Evolutionary conservation across 148 eudicot genomes (phyloP).

Genomic region (Polygonum maritimum): DNA sequence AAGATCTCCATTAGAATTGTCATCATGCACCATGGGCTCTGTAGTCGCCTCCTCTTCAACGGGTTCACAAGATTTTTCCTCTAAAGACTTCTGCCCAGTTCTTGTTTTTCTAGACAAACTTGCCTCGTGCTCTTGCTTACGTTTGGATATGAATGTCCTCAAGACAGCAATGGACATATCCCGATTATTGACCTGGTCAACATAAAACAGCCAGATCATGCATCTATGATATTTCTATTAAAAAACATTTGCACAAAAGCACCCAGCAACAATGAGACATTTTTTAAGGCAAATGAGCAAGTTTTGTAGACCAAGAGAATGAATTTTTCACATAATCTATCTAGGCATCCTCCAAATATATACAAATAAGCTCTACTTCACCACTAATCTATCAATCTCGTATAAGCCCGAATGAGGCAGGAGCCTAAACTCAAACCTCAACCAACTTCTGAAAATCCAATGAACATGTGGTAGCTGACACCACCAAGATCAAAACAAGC

Average conservation of each 20-base stretch:
- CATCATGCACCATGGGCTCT: constrained; percentile 25
- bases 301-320: neutral
- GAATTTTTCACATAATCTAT: neutral
- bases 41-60: constrained; percentile 20
- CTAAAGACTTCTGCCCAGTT: constrained; percentile 24
- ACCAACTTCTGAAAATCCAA: neutral
- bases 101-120: constrained; percentile 37
- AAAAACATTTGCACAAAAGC: constrained; percentile 6
- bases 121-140: constrained; percentile 73
- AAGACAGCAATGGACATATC: constrained; percentile 92
- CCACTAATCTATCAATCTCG: neutral
- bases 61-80: constrained; percentile 22
- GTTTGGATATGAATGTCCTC: constrained; percentile 72
- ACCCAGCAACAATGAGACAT: neutral
- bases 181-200: constrained; percentile 78
- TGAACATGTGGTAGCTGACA: neutral
- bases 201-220: constrained; percentile 3
- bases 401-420: neutral
- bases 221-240: constrained; percentile 12
- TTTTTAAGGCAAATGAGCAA: neutral
- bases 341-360: neutral
- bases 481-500: neutral
- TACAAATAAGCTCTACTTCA: neutral
- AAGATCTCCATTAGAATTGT: constrained; percentile 40
- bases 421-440: neutral